These are phyloP conservation scores for Mucor plumbeus DNA, from an alignment of 371 early-diverging fungal genomes.

Conservation along the genomic window DNA sequence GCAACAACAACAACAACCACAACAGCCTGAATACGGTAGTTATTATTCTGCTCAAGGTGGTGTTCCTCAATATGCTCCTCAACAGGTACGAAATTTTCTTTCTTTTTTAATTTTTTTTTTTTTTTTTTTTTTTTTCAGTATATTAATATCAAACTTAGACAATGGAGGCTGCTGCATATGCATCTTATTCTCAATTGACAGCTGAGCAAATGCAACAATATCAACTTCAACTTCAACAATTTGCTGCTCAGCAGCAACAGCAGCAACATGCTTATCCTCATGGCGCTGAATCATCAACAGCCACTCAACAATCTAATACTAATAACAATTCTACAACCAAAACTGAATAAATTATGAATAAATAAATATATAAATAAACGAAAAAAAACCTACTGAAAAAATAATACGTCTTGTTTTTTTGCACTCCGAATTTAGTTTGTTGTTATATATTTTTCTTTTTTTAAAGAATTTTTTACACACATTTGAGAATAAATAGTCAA, in stretches of 20 bases:
- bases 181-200: constrained; percentile 20
- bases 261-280: constrained; percentile 21
- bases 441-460: too few species aligned
- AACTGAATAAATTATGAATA: constrained; percentile 12
- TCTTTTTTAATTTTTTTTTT: background rate
- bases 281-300: constrained; percentile 1
- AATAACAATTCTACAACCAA: background rate
- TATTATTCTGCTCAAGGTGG: constrained; percentile 26
- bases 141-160: background rate
- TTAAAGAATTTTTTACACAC: too few species aligned
- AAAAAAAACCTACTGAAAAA: too few species aligned
- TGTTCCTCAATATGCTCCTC: constrained; percentile 21
- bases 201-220: constrained; percentile 30
- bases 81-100: constrained; percentile 8
- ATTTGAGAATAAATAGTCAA: too few species aligned
- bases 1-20: constrained; percentile 25
- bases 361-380: background rate
- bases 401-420: too few species aligned
- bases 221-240: constrained; percentile 31
- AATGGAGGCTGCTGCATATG: constrained; percentile 9
- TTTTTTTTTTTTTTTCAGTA: background rate
- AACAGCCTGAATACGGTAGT: constrained; percentile 22
- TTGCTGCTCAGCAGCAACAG: constrained; percentile 27
- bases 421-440: too few species aligned
- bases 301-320: constrained; percentile 11